These are phyloP conservation scores for Colletotrichum kahawae DNA, from an alignment of 2,329 filamentous ascomycete species.

Conservation along the genomic window DNA sequence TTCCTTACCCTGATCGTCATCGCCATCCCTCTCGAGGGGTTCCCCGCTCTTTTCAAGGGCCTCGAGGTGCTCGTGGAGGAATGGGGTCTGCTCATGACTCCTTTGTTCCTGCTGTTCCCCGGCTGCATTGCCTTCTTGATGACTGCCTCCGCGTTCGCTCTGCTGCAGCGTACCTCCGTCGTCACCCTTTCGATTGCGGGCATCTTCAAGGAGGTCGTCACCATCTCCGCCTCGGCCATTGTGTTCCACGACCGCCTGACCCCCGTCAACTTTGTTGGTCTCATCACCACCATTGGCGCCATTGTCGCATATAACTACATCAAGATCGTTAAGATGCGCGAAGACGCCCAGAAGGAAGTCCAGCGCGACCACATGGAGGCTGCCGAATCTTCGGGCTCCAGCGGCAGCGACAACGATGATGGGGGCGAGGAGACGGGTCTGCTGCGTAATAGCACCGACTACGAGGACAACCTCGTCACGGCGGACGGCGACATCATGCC, in stretches of 20 bases:
- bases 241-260: conserved; percentile 91
- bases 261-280: conserved; percentile 82
- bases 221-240: conserved; percentile 85
- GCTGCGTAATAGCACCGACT: conserved; percentile 44
- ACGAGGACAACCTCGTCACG: conserved; percentile 41
- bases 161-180: conserved; percentile 92
- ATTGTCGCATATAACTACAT: conserved; percentile 94
- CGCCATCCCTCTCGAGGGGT: conserved; percentile 85
- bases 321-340: conserved; percentile 88
- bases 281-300: conserved; percentile 86
- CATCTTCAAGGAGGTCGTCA: conserved; percentile 99
- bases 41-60: conserved; percentile 69
- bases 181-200: conserved; percentile 96
- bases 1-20: conserved; percentile 82
- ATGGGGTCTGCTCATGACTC: conserved; percentile 71
- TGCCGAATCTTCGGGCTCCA: conserved; percentile 38
- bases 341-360: conserved; percentile 67
- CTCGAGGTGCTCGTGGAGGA: conserved; percentile 66
- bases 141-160: conserved; percentile 94
- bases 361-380: conserved; percentile 44
- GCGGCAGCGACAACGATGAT: conserved; percentile 46
- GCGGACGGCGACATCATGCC: conserved; percentile 46
- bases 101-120: conserved; percentile 84
- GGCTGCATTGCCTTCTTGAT: conserved; percentile 93
- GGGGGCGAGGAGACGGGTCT: conserved; percentile 53